phyloP scores from a whole-genome alignment of 78 protist genomes.

The Guillardia theta region DNA sequence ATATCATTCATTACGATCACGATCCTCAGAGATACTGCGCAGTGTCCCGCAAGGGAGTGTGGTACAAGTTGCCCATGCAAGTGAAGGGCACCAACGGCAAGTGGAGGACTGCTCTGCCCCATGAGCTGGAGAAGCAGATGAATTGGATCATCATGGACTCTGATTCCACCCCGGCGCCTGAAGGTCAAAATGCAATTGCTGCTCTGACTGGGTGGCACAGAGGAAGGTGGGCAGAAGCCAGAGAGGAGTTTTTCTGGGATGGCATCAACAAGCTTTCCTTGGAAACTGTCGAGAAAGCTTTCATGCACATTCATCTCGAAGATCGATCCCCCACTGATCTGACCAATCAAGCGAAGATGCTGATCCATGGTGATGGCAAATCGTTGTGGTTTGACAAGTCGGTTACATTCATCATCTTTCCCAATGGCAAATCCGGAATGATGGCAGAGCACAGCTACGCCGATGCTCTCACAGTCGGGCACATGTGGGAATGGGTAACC shows the following conservation, averaged over 20 bases:
- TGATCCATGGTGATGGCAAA: background rate
- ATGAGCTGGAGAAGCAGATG: background rate
- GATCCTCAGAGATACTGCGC: background rate
- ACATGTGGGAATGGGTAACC: conserved; percentile 40
- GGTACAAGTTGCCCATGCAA: background rate
- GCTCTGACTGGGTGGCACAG: background rate
- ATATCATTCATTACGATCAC: background rate
- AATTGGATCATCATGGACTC: background rate
- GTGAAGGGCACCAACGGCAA: background rate
- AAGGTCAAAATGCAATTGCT: background rate
- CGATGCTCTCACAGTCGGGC: conserved; percentile 47
- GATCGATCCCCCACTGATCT: background rate
- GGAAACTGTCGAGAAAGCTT: background rate
- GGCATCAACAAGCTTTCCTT: background rate
- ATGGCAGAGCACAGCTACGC: background rate
- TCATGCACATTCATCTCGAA: background rate
- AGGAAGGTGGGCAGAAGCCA: background rate
- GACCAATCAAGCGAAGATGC: background rate
- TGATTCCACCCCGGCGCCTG: background rate
- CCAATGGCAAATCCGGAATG: conserved; percentile 28
- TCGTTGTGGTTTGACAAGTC: conserved; percentile 12
- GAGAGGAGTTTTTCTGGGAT: background rate
- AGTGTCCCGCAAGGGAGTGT: background rate
- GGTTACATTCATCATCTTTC: background rate
- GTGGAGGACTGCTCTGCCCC: background rate